Evolutionary conservation across 1,284 basidiomycete species (phyloP), one percentile per base, ranked within the genome.

Genomic region (Coniophora puteana): DNA sequence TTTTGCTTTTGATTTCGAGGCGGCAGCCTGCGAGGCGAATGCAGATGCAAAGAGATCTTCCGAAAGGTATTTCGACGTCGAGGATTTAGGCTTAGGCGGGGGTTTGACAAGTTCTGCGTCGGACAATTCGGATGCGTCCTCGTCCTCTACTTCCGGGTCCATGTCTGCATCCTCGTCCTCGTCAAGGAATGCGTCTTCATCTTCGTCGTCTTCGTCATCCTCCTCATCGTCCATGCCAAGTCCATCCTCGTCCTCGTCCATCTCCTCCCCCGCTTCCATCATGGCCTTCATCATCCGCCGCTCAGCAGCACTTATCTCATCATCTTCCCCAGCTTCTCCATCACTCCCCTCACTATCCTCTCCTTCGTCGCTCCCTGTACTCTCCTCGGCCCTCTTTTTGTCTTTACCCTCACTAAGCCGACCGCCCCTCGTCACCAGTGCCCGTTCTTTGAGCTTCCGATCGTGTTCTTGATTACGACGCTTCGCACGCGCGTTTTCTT

Each of bases 41-140:
- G 74, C 74, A 43, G 71, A 61, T 2, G 57, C 45, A 50, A 76
- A 76, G 20, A 77, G 53, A 38, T 72, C 65, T 47, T 76, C 75
- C 6, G 71, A 68, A 13, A 76, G 69, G 48, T 74, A 68, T 30
- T 66, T 57, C 12, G 53, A 49, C 46, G 56, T 5, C 8, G n/a
- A 38, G 12, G 22, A 40, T 17, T 41, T 40, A 18, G 14, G 38
- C 11, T 4, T 7, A 11, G 35, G 18, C 23, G 46, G 20, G 21
- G 17, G 27, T 31, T 17, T 30, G 13, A 39, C 18, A 12, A 27
- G 20, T 38, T 40, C 18, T 36, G 45, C 25, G 34, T 36, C 32
- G 40, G 41, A 13, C 18, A 30, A 12, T 10, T 6, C 20, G 28
- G 34, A 36, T 14, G 33, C 28, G 5, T 14, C 23, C 8, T 39